These are phyloP conservation scores for Marsdenia floribunda DNA, from an alignment of 257 asterid species.

Conservation along the genomic window DNA sequence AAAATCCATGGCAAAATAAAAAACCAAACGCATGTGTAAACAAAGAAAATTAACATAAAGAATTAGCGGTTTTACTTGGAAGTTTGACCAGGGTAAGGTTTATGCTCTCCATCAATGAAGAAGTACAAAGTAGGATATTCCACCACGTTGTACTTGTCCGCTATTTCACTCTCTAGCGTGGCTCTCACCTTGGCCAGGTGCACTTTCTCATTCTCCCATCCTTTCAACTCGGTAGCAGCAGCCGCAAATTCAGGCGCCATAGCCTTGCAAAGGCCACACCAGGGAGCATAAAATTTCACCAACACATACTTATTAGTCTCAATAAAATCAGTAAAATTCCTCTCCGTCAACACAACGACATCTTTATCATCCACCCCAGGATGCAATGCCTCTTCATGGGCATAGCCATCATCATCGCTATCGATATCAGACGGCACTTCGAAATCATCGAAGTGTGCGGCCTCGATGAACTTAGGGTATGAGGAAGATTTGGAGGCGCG, in stretches of 20 bases:
- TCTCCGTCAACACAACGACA: conserved; percentile 56
- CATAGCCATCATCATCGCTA: conserved; percentile 20
- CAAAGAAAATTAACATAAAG: neutral
- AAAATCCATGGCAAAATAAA: neutral
- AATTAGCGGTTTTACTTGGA: conserved; percentile 43
- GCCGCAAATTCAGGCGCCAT: conserved; percentile 85
- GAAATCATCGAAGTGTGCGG: conserved; percentile 47
- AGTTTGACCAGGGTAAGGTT: conserved; percentile 62
- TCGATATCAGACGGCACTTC: conserved; percentile 14
- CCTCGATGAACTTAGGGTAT: conserved; percentile 36
- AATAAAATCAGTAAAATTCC: conserved; percentile 63
- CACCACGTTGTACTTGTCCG: conserved; percentile 74
- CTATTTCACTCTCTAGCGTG: conserved; percentile 57
- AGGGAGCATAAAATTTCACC: conserved; percentile 93
- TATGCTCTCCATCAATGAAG: conserved; percentile 76
- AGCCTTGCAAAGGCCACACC: conserved; percentile 88
- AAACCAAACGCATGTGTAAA: neutral
- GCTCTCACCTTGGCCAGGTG: conserved; percentile 80
- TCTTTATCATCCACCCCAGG: conserved; percentile 66
- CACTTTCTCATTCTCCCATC: conserved; percentile 56
- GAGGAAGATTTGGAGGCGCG: conserved; percentile 16
- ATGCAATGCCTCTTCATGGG: conserved; percentile 43
- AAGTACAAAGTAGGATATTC: conserved; percentile 74
- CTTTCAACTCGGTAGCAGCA: conserved; percentile 76
- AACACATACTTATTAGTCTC: conserved; percentile 60